Conservation (phyloP, 352 stramenopile species). For the Globisporangium recalcitrans region DNA sequence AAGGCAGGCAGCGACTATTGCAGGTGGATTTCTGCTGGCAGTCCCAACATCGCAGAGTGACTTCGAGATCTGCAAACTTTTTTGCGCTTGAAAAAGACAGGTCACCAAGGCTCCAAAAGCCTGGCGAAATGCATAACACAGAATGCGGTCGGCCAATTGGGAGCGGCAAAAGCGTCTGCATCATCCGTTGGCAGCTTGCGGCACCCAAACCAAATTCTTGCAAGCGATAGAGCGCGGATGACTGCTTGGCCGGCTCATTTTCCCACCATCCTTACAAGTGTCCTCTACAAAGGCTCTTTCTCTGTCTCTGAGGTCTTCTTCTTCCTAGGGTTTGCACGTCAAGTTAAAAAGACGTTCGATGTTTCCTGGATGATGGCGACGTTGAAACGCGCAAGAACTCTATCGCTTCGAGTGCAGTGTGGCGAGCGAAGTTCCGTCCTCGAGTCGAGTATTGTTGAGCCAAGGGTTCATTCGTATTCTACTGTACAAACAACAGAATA, state of each 20-base stretch:
- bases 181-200: neutral
- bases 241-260: neutral
- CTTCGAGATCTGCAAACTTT: no score
- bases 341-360: slow-evolving; percentile 1
- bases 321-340: neutral
- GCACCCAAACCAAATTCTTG: neutral
- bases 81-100: no score
- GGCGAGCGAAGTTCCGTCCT: neutral
- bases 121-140: neutral
- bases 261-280: neutral
- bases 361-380: neutral
- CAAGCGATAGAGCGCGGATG: neutral
- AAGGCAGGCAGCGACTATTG: no score
- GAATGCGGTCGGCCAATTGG: no score
- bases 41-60: no score
- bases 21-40: no score
- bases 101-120: no score
- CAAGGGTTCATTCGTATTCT: neutral
- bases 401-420: neutral
- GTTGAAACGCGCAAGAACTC: no score
- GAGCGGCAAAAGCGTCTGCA: no score
- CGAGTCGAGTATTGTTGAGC: neutral
- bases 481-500: neutral
- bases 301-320: neutral
- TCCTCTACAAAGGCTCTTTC: neutral